These are phyloP conservation scores for Kwoniella sp. DNA, from an alignment of 768 basidiomycete species.

Conservation along the genomic window DNA sequence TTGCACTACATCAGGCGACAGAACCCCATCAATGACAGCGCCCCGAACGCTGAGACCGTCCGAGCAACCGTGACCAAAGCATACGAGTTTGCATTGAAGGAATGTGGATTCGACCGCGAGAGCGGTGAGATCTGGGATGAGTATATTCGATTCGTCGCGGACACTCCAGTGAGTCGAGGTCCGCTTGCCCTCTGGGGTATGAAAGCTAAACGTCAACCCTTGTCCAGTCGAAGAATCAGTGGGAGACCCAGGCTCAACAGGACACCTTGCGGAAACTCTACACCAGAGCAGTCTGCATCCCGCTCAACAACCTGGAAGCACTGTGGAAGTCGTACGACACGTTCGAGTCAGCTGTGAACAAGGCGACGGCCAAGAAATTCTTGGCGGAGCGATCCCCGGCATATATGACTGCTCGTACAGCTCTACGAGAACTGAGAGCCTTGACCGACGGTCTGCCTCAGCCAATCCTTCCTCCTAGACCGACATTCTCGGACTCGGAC, in stretches of 20 bases:
- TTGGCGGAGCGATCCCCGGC: conserved; percentile 85
- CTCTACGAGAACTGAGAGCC: conserved; percentile 70
- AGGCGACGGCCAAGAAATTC: conserved; percentile 94
- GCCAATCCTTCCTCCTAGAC: conserved; percentile 62
- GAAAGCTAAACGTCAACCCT: neutral
- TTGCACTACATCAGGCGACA: conserved; percentile 84
- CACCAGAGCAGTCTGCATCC: conserved; percentile 89
- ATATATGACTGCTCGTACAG: conserved; percentile 90
- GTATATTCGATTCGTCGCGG: conserved; percentile 81
- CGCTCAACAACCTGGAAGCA: conserved; percentile 83
- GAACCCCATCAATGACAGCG: conserved; percentile 52
- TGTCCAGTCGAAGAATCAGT: conserved; percentile 66
- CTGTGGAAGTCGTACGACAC: conserved; percentile 91
- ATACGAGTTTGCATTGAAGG: conserved; percentile 85
- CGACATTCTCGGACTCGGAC: conserved; percentile 70
- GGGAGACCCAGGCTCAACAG: conserved; percentile 96
- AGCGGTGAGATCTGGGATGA: conserved; percentile 90
- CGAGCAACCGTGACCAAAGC: conserved; percentile 78
- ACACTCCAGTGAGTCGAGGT: conserved; percentile 62
- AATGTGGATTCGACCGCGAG: conserved; percentile 87
- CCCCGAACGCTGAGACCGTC: conserved; percentile 52
- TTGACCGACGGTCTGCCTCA: conserved; percentile 63
- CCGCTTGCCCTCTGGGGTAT: too few relatives aligned
- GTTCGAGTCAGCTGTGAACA: conserved; percentile 84
- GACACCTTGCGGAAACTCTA: conserved; percentile 86